A percentile compares a stretch with the other conserved stretches of the same genome.
Conservation (phyloP, 768 basidiomycete genomes). For the Pleurotus djamor region DNA sequence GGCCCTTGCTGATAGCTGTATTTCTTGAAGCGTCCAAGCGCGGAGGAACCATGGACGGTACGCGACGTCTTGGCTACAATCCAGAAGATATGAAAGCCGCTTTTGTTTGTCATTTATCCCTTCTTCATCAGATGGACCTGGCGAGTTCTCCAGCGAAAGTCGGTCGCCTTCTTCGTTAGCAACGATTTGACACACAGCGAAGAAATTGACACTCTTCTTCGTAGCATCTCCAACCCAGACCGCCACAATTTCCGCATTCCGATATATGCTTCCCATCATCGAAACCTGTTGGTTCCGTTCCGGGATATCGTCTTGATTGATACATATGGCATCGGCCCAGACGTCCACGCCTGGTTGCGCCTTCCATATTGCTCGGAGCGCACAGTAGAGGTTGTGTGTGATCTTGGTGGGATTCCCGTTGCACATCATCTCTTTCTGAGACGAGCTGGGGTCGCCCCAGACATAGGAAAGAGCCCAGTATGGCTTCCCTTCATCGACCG, state of each 20-base stretch:
- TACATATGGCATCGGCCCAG: neutral
- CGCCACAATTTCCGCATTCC: neutral
- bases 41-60: neutral
- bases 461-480: conserved; percentile 1
- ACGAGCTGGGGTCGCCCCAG: neutral
- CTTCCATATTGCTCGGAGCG: neutral
- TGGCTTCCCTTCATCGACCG: neutral
- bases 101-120: neutral
- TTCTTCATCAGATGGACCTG: neutral
- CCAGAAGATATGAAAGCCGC: neutral
- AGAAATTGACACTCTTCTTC: neutral
- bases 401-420: neutral
- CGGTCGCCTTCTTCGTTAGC: neutral
- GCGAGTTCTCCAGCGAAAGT: neutral
- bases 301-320: neutral
- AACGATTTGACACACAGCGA: neutral
- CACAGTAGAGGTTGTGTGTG: neutral
- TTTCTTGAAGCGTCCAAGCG: neutral
- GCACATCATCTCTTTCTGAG: neutral
- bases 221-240: neutral
- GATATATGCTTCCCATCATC: neutral
- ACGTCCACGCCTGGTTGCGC: neutral
- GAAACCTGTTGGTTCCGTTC: neutral
- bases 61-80: neutral
- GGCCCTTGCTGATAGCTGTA: neutral